Evolutionary conservation across 345 rosid species (phyloP), one percentile per base, ranked within the genome.

Genomic region (Mercurialis annua): DNA sequence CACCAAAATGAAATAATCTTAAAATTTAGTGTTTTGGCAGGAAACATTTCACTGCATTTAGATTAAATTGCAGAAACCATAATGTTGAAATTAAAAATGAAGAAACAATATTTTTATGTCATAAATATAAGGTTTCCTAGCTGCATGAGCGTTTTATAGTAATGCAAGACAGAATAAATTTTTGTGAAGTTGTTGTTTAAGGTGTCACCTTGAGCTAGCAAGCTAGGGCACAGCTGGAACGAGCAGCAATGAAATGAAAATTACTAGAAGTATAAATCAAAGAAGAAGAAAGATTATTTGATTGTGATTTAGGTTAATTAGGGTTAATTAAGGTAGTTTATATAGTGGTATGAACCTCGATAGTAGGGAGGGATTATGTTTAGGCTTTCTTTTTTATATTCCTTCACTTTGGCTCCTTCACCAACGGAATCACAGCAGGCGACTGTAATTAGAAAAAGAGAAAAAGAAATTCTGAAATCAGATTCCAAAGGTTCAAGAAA

Each of bases 321-420:
- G 70, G 68, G 64, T 47, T 61, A 40, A 21, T 47, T 61, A 40
- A 21, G 71, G 78, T 26, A 56, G 64, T 64, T 76, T 81, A 67
- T 78, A 81, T 81, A 81, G 58, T 34, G 24, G 72, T n/a, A 12
- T 11, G 31, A 47, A 52, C 74, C 78, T 73, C 75, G 78, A 67
- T 72, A 75, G 64, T 50, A 47, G 81, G 61, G 62, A 44, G 64
- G 24, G 55, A 12, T 42, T 40, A 14, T 40, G 52, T 56, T 59
- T 69, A 55, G 68, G 64, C 71, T 73, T 78, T 76, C 74, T 78
- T 78, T 78, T 73, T 71, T 72, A 42, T 76, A 64, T 65, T 69
- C 71, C 73, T 68, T 62, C 73, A 71, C 78, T 78, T 76, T 75
- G 72, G 57, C 42, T 70, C 74, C 71, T 73, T 70, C 72, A 75